Evolutionary conservation across 1,139 yeast genomes (phyloP).

Genomic region (Geotrichum citri-aurantii): DNA sequence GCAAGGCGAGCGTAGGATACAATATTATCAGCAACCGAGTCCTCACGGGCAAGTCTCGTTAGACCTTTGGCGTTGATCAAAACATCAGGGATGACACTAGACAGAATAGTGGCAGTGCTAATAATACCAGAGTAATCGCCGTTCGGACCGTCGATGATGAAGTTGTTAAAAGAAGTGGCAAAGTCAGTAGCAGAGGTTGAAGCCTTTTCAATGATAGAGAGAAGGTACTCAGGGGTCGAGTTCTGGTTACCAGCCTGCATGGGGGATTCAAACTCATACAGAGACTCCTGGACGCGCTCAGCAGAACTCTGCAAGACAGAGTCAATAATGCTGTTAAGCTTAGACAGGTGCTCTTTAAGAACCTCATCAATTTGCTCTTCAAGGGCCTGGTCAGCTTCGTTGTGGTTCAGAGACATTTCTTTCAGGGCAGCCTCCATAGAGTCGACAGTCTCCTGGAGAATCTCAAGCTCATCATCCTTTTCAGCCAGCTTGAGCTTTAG

Average conservation of each 20-base stretch:
- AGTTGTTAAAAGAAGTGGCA: slow-evolving; percentile 71
- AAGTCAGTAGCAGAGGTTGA: slow-evolving; percentile 74
- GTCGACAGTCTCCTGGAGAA: slow-evolving; percentile 58
- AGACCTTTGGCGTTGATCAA: slow-evolving; percentile 69
- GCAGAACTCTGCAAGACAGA: slow-evolving; percentile 66
- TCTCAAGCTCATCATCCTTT: slow-evolving; percentile 74
- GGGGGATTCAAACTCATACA: slow-evolving; percentile 69
- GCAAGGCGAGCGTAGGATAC: slow-evolving; percentile 49
- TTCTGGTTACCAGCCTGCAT: slow-evolving; percentile 80
- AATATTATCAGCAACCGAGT: slow-evolving; percentile 48
- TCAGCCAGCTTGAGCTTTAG: slow-evolving; percentile 51
- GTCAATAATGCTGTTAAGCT: slow-evolving; percentile 59
- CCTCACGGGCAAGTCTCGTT: slow-evolving; percentile 48
- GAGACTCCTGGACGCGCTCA: slow-evolving; percentile 65
- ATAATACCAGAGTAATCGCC: slow-evolving; percentile 68
- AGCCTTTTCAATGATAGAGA: slow-evolving; percentile 66
- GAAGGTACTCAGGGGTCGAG: slow-evolving; percentile 66
- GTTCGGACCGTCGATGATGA: slow-evolving; percentile 65
- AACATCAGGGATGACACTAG: slow-evolving; percentile 60
- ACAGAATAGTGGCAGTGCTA: slow-evolving; percentile 59
- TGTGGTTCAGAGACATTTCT: slow-evolving; percentile 42
- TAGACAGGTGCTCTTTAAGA: slow-evolving; percentile 44
- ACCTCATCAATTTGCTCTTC: slow-evolving; percentile 56
- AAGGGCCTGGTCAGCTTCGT: slow-evolving; percentile 46
- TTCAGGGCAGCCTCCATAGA: slow-evolving; percentile 66